A percentile compares a stretch with the other conserved stretches of the same genome.
Conservation (phyloP, 805 yeast species). For the Wickerhamiella bombiphila region DNA sequence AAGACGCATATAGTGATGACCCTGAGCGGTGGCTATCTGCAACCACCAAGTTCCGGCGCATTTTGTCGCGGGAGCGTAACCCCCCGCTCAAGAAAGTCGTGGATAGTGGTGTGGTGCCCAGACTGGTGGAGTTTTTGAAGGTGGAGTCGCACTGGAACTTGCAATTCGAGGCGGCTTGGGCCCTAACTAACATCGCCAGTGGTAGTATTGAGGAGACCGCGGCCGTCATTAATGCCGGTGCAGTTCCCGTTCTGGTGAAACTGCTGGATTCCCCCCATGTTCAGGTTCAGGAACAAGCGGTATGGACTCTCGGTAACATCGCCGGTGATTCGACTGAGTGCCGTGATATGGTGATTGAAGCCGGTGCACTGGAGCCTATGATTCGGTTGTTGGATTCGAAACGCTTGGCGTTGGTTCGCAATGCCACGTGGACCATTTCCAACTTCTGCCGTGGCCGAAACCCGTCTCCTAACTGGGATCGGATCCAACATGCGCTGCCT, state of each 20-base stretch:
- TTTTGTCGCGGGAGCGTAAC: slow-evolving; percentile 81
- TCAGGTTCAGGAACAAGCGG: slow-evolving; percentile 96
- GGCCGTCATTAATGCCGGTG: slow-evolving; percentile 83
- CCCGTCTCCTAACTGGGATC: slow-evolving; percentile 91
- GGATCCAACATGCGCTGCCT: slow-evolving; percentile 78
- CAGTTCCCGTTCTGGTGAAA: slow-evolving; percentile 81
- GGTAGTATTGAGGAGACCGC: slow-evolving; percentile 83
- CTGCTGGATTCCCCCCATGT: slow-evolving; percentile 64
- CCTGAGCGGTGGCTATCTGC: slow-evolving; percentile 74
- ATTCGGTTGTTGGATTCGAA: slow-evolving; percentile 66
- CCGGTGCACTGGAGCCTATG: slow-evolving; percentile 83
- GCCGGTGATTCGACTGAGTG: slow-evolving; percentile 90
- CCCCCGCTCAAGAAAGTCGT: slow-evolving; percentile 94
- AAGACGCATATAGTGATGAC: slow-evolving; percentile 58
- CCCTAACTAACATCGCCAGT: slow-evolving; percentile 94
- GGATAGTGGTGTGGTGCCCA: slow-evolving; percentile 85
- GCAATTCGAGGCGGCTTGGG: slow-evolving; percentile 99
- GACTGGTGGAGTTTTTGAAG: slow-evolving; percentile 72
- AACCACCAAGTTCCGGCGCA: slow-evolving; percentile 85
- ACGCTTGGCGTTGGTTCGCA: slow-evolving; percentile 71
- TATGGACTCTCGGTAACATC: slow-evolving; percentile 98
- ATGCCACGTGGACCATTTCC: slow-evolving; percentile 96
- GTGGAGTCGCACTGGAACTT: slow-evolving; percentile 55
- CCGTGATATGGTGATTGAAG: slow-evolving; percentile 76
- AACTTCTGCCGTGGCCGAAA: slow-evolving; percentile 92